Percentiles rank a stretch among this genome's conserved stretches.
phyloP scores from a whole-genome alignment of 768 basidiomycete genomes.

The Trametes cinnabarina region DNA sequence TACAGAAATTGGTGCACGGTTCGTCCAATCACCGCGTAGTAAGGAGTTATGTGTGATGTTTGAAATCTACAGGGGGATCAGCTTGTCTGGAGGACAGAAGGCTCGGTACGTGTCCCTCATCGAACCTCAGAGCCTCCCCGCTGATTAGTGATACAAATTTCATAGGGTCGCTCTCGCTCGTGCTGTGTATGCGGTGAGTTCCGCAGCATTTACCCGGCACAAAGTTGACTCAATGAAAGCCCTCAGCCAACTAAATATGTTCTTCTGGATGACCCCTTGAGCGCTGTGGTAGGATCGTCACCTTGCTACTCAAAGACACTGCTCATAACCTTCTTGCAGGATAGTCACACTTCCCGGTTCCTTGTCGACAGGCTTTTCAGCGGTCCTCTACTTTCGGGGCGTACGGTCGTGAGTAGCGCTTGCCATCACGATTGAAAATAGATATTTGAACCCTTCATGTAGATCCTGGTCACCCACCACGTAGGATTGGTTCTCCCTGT shows the following conservation, averaged over 20 bases:
- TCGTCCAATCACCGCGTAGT: constrained; percentile 19
- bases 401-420: constrained; percentile 57
- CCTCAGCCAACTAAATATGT: constrained; percentile 40
- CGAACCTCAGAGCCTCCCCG: neutral
- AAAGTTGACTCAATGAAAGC: neutral
- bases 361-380: constrained; percentile 62
- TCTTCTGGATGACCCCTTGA: constrained; percentile 76
- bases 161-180: constrained; percentile 75
- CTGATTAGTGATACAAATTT: too few relatives aligned
- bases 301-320: too few relatives aligned
- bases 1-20: constrained; percentile 80
- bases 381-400: constrained; percentile 61
- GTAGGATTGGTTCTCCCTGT: constrained; percentile 81
- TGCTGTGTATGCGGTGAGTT: constrained; percentile 70
- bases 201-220: too few relatives aligned
- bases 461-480: constrained; percentile 80
- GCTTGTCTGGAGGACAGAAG: constrained; percentile 80
- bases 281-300: constrained; percentile 78
- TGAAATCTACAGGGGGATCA: constrained; percentile 52
- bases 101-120: constrained; percentile 47
- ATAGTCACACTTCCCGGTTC: constrained; percentile 65
- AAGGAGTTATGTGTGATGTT: neutral
- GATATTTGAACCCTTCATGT: neutral
- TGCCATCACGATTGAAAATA: too few relatives aligned
- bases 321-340: constrained; percentile 37